A percentile compares a stretch with the other conserved stretches of the same genome.
These are phyloP conservation scores for Fusarium staphyleae DNA, from an alignment of 2,329 filamentous ascomycete species.

Conservation along the genomic window DNA sequence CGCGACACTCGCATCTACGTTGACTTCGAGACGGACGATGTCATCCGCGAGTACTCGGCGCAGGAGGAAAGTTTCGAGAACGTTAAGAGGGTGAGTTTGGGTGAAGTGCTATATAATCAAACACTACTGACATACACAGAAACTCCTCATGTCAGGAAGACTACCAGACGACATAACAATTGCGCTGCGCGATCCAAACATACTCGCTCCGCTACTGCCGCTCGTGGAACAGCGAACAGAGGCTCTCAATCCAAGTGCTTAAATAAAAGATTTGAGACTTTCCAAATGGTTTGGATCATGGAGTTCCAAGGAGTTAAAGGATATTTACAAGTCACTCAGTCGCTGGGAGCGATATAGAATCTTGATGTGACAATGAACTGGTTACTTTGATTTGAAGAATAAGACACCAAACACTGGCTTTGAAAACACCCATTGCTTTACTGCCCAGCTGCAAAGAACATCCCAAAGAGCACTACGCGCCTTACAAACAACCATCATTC, in stretches of 20 bases:
- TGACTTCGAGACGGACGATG: constrained; percentile 79
- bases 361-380: constrained; percentile 17
- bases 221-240: constrained; percentile 75
- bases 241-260: constrained; percentile 36
- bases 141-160: constrained; percentile 57
- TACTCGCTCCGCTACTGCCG: constrained; percentile 72
- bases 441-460: constrained; percentile 1
- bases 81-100: constrained; percentile 68
- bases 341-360: constrained; percentile 8
- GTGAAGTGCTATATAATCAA: neutral
- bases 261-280: neutral
- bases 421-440: constrained; percentile 2
- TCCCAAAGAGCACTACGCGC: constrained; percentile 14
- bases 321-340: constrained; percentile 11
- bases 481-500: constrained; percentile 33
- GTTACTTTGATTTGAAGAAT: constrained; percentile 33
- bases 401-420: neutral
- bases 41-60: constrained; percentile 90
- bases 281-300: neutral
- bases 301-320: constrained; percentile 30
- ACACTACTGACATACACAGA: constrained; percentile 45
- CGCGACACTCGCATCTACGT: constrained; percentile 91
- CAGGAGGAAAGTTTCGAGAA: constrained; percentile 82
- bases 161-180: constrained; percentile 76
- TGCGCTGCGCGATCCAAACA: constrained; percentile 80